Conservation (phyloP, 176 grass and related monocot genomes). For the Oryza glaberrima region DNA sequence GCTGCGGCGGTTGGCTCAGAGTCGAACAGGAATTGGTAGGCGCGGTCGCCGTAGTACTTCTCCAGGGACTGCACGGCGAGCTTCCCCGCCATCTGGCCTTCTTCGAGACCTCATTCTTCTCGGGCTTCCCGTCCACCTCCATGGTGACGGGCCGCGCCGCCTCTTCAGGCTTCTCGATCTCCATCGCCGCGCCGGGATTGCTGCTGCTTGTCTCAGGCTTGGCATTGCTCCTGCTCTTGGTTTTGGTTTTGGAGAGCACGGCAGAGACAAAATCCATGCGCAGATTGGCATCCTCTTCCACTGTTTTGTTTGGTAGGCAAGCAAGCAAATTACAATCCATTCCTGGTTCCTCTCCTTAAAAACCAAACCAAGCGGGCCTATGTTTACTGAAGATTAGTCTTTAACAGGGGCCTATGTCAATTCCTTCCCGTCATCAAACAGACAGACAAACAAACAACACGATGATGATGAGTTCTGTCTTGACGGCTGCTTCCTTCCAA, state of each 20-base stretch:
- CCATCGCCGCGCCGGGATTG: too few species aligned
- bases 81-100: constrained; percentile 35
- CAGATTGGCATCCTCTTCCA: constrained; percentile 47
- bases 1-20: too few species aligned
- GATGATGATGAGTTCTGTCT: constrained; percentile 43
- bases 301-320: constrained; percentile 6
- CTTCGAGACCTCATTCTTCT: constrained; percentile 4
- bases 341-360: not conserved
- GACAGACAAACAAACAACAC: constrained; percentile 19
- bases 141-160: not conserved
- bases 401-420: too few species aligned
- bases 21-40: constrained; percentile 68
- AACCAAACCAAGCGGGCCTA: not conserved
- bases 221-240: too few species aligned
- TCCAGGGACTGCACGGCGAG: constrained; percentile 47
- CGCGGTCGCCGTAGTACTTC: constrained; percentile 50
- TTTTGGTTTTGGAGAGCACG: too few species aligned
- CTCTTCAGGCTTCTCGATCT: too few species aligned
- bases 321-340: constrained; percentile 38
- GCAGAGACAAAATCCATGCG: not conserved
- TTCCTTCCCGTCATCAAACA: too few species aligned
- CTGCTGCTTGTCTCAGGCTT: too few species aligned
- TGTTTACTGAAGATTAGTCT: not conserved
- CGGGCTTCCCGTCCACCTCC: not conserved
- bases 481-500: constrained; percentile 17